These are phyloP conservation scores for Saksenaea vasiformis DNA, from an alignment of 371 early-diverging fungal species.

Conservation along the genomic window DNA sequence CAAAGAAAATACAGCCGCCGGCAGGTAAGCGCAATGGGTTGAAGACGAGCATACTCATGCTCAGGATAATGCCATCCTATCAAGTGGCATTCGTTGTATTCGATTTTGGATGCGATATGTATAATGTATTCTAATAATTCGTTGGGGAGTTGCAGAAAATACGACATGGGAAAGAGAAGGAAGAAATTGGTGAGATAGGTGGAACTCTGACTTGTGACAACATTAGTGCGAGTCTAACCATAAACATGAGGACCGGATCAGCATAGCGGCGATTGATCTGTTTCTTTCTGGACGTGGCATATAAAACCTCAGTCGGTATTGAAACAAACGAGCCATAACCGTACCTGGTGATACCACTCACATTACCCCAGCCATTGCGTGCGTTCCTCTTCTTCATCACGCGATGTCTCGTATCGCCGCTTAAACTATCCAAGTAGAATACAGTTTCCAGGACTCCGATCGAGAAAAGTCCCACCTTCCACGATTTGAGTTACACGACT, in stretches of 20 bases:
- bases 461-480: no score
- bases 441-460: no score
- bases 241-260: not conserved
- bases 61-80: slow-evolving; percentile 48
- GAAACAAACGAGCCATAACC: not conserved
- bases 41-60: slow-evolving; percentile 31
- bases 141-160: slow-evolving; percentile 33
- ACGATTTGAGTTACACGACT: no score
- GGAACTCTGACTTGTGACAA: slow-evolving; percentile 1
- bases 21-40: slow-evolving; percentile 38
- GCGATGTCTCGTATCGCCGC: not conserved
- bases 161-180: not conserved
- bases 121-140: slow-evolving; percentile 44
- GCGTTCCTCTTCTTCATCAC: not conserved
- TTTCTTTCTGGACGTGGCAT: not conserved
- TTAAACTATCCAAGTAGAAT: not conserved
- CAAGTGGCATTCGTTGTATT: slow-evolving; percentile 24
- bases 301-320: not conserved
- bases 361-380: not conserved
- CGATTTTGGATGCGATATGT: slow-evolving; percentile 17
- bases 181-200: not conserved
- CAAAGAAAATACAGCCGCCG: slow-evolving; percentile 34
- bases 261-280: not conserved
- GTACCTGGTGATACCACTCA: not conserved
- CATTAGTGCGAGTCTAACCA: slow-evolving; percentile 1